phyloP scores from a whole-genome alignment of 768 basidiomycete species.

The Psilocybe sp. region DNA sequence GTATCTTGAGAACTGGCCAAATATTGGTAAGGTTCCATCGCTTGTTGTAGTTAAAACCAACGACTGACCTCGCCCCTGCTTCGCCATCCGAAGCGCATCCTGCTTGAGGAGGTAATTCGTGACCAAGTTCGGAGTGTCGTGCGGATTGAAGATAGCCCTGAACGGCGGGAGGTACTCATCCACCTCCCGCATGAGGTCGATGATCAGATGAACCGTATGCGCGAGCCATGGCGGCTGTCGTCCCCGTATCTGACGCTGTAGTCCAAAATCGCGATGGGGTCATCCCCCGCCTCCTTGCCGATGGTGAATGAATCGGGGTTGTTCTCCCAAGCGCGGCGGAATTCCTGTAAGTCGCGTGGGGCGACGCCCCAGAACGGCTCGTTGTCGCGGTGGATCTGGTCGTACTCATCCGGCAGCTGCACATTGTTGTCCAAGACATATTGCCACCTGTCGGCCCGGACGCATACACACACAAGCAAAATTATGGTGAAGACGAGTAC shows the following conservation, averaged over 20 bases:
- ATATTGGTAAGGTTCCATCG: background rate
- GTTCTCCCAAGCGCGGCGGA: conserved; percentile 34
- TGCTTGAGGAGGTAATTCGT: conserved; percentile 32
- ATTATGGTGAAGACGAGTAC: conserved; percentile 15
- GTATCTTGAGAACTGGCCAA: conserved; percentile 27
- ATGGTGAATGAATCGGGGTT: conserved; percentile 37
- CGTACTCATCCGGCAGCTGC: conserved; percentile 85
- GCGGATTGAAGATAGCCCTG: conserved; percentile 47
- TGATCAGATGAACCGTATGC: conserved; percentile 27
- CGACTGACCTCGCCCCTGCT: conserved; percentile 31
- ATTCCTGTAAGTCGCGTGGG: conserved; percentile 31
- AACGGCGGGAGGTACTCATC: conserved; percentile 43
- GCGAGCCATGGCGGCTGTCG: conserved; percentile 19
- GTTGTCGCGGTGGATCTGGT: conserved; percentile 67
- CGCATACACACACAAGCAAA: background rate
- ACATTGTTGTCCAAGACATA: conserved; percentile 62
- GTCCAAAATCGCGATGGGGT: conserved; percentile 16
- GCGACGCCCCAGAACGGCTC: conserved; percentile 75
- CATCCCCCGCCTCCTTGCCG: conserved; percentile 28
- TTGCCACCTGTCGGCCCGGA: conserved; percentile 30
- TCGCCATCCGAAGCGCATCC: conserved; percentile 35
- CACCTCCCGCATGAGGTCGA: conserved; percentile 39
- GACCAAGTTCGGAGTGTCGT: conserved; percentile 43
- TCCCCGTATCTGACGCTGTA: conserved; percentile 27
- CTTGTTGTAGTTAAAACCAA: background rate